These are phyloP conservation scores for Arabidopsis thaliana DNA, from an alignment of 345 rosid species.

Conservation along the genomic window TAIR10.1 NC_003075.7:9831501-9832000, in stretches of 20 bases:
- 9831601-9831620: constrained; percentile 59
- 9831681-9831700: constrained; percentile 87
- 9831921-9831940: background rate
- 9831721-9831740: constrained; percentile 57
- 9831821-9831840: no score
- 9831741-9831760: constrained; percentile 47
- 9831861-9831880: background rate
- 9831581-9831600: constrained; percentile 64
- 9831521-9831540: constrained; percentile 8
- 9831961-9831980: constrained; percentile 78
- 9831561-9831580: constrained; percentile 57
- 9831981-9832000: constrained; percentile 91
- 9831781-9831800: constrained; percentile 77
- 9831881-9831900: background rate
- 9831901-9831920: background rate
- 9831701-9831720: constrained; percentile 97
- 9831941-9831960: constrained; percentile 25
- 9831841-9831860: background rate
- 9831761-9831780: constrained; percentile 62
- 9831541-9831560: constrained; percentile 30
- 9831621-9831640: constrained; percentile 65
- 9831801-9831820: constrained; percentile 67
- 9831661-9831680: constrained; percentile 67
- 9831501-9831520: constrained; percentile 59
- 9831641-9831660: constrained; percentile 72